phyloP scores from a whole-genome alignment of 1,284 basidiomycete species.

The Irpex lacteus region DNA sequence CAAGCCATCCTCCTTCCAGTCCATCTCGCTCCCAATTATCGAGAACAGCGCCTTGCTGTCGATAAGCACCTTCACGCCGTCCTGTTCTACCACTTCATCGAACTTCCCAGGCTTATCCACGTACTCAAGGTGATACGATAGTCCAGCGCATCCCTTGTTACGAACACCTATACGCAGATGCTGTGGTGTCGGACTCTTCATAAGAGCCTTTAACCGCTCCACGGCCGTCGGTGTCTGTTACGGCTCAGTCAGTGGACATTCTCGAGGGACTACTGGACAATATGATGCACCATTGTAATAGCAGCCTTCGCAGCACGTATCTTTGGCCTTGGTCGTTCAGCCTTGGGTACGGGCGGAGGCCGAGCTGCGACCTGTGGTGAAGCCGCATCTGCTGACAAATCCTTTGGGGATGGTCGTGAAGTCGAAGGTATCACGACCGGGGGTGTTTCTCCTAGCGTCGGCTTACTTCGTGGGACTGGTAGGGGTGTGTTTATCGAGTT shows the following conservation, averaged over 20 bases:
- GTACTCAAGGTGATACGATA: conserved; percentile 97
- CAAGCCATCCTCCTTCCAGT: conserved; percentile 92
- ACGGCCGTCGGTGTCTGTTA: conserved; percentile 82
- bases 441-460: conserved; percentile 45
- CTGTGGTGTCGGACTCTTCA: conserved; percentile 82
- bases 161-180: conserved; percentile 93
- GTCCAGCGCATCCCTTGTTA: conserved; percentile 98
- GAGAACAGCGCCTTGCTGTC: conserved; percentile 98
- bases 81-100: conserved; percentile 97
- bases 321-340: conserved; percentile 60
- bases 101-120: conserved; percentile 89
- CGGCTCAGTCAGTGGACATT: conserved; percentile 7
- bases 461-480: conserved; percentile 21
- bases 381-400: conserved; percentile 54
- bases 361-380: conserved; percentile 70
- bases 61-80: conserved; percentile 91
- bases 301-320: conserved; percentile 81
- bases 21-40: conserved; percentile 99
- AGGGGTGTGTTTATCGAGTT: conserved; percentile 25
- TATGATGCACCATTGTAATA: conserved; percentile 69
- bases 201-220: conserved; percentile 64
- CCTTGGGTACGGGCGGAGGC: conserved; percentile 65
- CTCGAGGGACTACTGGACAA: neutral
- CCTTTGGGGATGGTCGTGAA: conserved; percentile 31
- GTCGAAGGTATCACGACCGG: conserved; percentile 48